A percentile compares a stretch with the other conserved stretches of the same genome.
Evolutionary conservation across 192 early-diverging fungal genomes (phyloP).

Genomic region (Obelidium mucronatum): DNA sequence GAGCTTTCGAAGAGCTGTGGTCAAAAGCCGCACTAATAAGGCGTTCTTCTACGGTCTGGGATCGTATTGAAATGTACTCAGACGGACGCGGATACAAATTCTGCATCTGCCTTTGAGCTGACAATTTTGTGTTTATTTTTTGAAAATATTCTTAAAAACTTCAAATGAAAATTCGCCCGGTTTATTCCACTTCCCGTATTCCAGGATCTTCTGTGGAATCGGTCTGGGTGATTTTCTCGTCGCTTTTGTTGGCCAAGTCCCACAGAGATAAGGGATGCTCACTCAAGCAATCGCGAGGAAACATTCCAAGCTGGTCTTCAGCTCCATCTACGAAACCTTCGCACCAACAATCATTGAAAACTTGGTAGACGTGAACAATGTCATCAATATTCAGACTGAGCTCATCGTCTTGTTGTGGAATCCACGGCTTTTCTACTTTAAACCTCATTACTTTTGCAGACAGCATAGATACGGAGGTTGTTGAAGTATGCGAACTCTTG

Average conservation of each 20-base stretch:
- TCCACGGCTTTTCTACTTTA: slow-evolving; percentile 22
- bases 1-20: too few species aligned
- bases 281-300: slow-evolving; percentile 41
- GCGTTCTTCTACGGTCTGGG: slow-evolving; percentile 44
- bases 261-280: slow-evolving; percentile 3
- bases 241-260: too few species aligned
- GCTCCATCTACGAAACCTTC: slow-evolving; percentile 33
- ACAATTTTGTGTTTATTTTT: too few species aligned
- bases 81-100: slow-evolving; percentile 44
- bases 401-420: slow-evolving; percentile 45
- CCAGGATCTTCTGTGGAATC: too few species aligned
- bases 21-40: slow-evolving; percentile 31
- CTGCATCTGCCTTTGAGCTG: too few species aligned
- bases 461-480: slow-evolving; percentile 19
- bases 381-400: slow-evolving; percentile 35
- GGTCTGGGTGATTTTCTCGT: too few species aligned
- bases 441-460: slow-evolving; percentile 6
- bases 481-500: neutral
- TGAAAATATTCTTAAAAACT: neutral
- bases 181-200: too few species aligned
- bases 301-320: slow-evolving; percentile 37
- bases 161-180: neutral
- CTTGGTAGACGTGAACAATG: slow-evolving; percentile 43
- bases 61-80: slow-evolving; percentile 48
- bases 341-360: slow-evolving; percentile 49